Conservation (phyloP, 2,329 filamentous ascomycete species). For the Curvularia verruculosa region DNA sequence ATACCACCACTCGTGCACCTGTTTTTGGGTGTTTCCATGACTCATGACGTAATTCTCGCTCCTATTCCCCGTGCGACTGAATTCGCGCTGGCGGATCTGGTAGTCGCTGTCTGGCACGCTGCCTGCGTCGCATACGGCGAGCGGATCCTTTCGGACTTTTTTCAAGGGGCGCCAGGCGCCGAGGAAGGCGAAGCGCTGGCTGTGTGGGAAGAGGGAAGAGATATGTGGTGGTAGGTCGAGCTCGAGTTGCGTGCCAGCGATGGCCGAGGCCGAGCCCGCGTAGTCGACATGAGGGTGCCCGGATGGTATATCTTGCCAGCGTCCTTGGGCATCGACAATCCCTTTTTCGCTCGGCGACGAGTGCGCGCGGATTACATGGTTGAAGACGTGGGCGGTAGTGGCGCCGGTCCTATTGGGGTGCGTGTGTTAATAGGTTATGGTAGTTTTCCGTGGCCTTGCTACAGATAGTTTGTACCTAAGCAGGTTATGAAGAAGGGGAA, state of each 20-base stretch:
- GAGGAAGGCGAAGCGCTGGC: constrained; percentile 34
- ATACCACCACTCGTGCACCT: constrained; percentile 37
- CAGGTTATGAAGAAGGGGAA: neutral
- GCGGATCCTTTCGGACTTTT: constrained; percentile 30
- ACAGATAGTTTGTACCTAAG: neutral
- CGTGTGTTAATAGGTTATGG: neutral
- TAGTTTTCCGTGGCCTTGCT: neutral
- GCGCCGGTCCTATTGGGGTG: constrained; percentile 20
- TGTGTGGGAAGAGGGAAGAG: constrained; percentile 5
- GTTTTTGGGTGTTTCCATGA: constrained; percentile 10
- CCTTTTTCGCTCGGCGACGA: constrained; percentile 55
- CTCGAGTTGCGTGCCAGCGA: constrained; percentile 23
- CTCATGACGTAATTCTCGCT: constrained; percentile 28
- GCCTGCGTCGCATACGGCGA: constrained; percentile 31
- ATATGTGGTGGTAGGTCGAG: constrained; percentile 23
- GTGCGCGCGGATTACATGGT: constrained; percentile 51
- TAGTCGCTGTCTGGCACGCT: constrained; percentile 28
- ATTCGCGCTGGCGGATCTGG: constrained; percentile 22
- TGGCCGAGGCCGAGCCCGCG: constrained; percentile 14
- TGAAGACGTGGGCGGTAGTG: constrained; percentile 37
- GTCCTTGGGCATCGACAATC: constrained; percentile 52
- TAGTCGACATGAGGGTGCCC: constrained; percentile 33
- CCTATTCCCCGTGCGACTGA: constrained; percentile 23
- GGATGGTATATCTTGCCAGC: constrained; percentile 45
- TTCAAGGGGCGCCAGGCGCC: constrained; percentile 41